Percentiles rank a stretch among this genome's conserved stretches.
phyloP scores from a whole-genome alignment of 2,329 filamentous ascomycete species.

The Conoideocrella luteorostrata region DNA sequence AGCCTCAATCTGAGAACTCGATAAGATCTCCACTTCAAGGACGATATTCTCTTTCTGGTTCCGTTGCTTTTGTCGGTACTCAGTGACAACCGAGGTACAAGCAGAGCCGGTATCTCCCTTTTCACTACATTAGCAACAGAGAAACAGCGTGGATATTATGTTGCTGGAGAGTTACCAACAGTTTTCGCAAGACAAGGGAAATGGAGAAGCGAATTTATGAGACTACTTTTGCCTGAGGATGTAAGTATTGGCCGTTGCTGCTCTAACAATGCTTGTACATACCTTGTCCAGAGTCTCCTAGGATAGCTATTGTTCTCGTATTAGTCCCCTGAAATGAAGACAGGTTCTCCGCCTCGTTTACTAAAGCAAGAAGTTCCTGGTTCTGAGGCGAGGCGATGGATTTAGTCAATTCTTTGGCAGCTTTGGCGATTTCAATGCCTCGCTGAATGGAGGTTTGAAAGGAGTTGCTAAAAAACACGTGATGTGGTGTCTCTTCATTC shows the following conservation, averaged over 20 bases:
- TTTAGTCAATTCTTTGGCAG: not conserved
- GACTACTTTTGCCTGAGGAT: constrained; percentile 20
- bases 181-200: constrained; percentile 21
- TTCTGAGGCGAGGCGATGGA: not conserved
- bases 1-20: constrained; percentile 18
- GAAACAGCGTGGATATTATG: no score
- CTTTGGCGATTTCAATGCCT: not conserved
- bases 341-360: constrained; percentile 5
- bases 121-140: no score
- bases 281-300: constrained; percentile 18
- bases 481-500: not conserved
- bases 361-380: not conserved
- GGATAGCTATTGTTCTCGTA: constrained; percentile 11
- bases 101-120: constrained; percentile 25
- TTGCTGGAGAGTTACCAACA: constrained; percentile 9
- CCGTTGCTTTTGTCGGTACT: constrained; percentile 23
- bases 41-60: constrained; percentile 19
- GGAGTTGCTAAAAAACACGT: not conserved
- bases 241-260: constrained; percentile 5
- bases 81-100: constrained; percentile 28
- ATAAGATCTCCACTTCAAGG: constrained; percentile 27
- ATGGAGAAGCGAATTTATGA: constrained; percentile 30
- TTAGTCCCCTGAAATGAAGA: constrained; percentile 2
- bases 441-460: not conserved
- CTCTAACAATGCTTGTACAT: no score